A percentile compares a stretch with the other conserved stretches of the same genome.
These are phyloP conservation scores for Juglanconis juglandina DNA, from an alignment of 2,329 filamentous ascomycete genomes.

Conservation along the genomic window DNA sequence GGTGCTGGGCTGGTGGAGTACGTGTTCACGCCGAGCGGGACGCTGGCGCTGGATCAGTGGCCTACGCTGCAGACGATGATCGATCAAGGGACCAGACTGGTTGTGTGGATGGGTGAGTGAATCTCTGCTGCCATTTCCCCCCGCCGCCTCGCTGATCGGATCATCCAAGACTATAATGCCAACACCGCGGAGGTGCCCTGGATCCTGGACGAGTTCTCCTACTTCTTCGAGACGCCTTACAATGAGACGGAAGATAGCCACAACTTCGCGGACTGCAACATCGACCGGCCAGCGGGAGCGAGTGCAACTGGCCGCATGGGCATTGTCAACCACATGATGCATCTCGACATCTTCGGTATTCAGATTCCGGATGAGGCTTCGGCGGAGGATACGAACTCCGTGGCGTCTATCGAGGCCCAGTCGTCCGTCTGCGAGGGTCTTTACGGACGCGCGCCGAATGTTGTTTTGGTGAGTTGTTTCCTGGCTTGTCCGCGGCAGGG, in stretches of 20 bases:
- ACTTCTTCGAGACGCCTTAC: conserved; percentile 63
- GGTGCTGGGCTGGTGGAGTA: conserved; percentile 53
- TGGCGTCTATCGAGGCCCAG: conserved; percentile 43
- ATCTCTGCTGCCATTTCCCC: background rate
- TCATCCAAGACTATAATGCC: conserved; percentile 56
- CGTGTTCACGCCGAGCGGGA: conserved; percentile 49
- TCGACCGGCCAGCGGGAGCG: conserved; percentile 56
- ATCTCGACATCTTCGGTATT: conserved; percentile 37
- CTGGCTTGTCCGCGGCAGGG: background rate
- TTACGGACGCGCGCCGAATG: conserved; percentile 32
- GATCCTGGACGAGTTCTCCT: conserved; percentile 61
- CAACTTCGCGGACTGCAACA: conserved; percentile 59
- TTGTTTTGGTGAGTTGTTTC: conserved; percentile 26
- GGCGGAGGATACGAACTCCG: conserved; percentile 43
- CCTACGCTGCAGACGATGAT: conserved; percentile 69
- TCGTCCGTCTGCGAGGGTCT: conserved; percentile 29
- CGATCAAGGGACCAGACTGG: conserved; percentile 56
- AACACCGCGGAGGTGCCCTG: conserved; percentile 53
- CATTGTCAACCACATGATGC: conserved; percentile 63
- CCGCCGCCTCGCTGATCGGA: conserved; percentile 16
- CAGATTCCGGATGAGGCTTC: conserved; percentile 26
- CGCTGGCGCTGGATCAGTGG: conserved; percentile 51
- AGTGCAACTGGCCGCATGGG: conserved; percentile 40
- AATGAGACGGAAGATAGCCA: conserved; percentile 52
- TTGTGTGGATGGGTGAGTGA: conserved; percentile 65